phyloP scores from a whole-genome alignment of 2,329 filamentous ascomycete genomes.

The Aureobasidium pullulans region DNA sequence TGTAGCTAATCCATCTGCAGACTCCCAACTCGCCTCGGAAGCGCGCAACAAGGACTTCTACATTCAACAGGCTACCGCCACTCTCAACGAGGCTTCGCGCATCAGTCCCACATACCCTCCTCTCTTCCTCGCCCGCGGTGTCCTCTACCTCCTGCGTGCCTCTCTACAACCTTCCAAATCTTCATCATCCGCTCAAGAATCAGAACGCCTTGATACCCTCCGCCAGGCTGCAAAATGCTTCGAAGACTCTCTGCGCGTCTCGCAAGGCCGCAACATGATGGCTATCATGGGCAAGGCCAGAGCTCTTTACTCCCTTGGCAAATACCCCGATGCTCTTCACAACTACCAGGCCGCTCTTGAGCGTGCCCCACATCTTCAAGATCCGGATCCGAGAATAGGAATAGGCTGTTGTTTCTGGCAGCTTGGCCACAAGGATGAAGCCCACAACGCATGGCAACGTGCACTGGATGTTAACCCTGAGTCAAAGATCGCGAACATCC shows the following conservation, averaged over 20 bases:
- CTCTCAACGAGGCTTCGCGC: constrained; percentile 88
- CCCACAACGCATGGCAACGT: constrained; percentile 83
- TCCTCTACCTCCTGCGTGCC: constrained; percentile 78
- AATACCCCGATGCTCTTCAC: constrained; percentile 74
- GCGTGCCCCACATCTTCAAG: constrained; percentile 78
- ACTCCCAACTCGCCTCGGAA: constrained; percentile 52
- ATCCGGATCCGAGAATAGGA: constrained; percentile 91
- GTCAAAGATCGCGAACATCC: constrained; percentile 82
- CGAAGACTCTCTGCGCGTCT: constrained; percentile 83
- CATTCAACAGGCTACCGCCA: constrained; percentile 80
- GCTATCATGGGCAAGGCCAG: constrained; percentile 85
- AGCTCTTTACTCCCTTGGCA: constrained; percentile 76
- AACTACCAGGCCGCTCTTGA: constrained; percentile 80
- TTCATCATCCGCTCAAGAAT: constrained; percentile 52
- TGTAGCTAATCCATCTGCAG: constrained; percentile 16
- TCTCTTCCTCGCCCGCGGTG: constrained; percentile 82
- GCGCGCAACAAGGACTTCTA: constrained; percentile 89
- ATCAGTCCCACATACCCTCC: constrained; percentile 90
- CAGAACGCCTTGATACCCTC: constrained; percentile 69
- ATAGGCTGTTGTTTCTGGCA: constrained; percentile 98
- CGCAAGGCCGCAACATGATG: constrained; percentile 81
- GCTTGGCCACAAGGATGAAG: constrained; percentile 87
- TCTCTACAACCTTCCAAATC: constrained; percentile 73
- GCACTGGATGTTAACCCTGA: constrained; percentile 73
- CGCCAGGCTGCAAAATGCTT: constrained; percentile 87